Base-by-base conservation (phyloP, 2,329 filamentous ascomycete genomes). In the Neoarthrinium moseri region DNA sequence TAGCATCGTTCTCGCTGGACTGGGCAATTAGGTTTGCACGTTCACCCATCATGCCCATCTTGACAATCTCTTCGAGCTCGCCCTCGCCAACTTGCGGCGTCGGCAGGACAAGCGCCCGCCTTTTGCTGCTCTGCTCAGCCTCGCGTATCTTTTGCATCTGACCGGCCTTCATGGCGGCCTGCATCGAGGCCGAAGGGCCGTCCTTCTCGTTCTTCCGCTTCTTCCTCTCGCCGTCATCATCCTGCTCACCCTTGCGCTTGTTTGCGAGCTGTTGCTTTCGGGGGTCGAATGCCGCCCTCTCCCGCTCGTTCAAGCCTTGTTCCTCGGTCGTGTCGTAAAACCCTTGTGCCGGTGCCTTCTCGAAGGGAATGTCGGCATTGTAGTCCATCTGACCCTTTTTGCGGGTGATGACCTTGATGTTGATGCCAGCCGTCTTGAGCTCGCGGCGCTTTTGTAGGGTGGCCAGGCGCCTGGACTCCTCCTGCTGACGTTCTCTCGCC, bases 351-450 rank as follows among this genome's bases (percentile, higher is more conserved):
- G 94, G 86, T 53, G 89, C 88, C 68, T 94, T 96, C 67, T 99
- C 94, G 55, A 99, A 97, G 0, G 94, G 94, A 54, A 99, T 95
- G 58, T 99, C 94, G 58, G 94, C 94, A 68, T 99, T 99, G 74
- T 99, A 99, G 68, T 99, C 94, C 90, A 99, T 99, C 72, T 97
- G 87, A 0, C 94, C 94, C 74, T 90, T 85, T 74, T 97, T 97
- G 50, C 87, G 83, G 12, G 87, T 94, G 3, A 84, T 84, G 47
- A 97, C 85, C 70, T 97, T 99, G 73, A 97, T 91, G 66, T 99
- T 99, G 70, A 99, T 97, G 38, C 94, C 94, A 2, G 94, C 91
- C 63, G 91, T 95, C 73, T 99, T 99, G 54, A 99, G 81, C 70
- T 99, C 94, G 56, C 94, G 83, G 30, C 94, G 84, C 74, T 99